Evolutionary conservation across 2,329 filamentous ascomycete genomes (phyloP).

Genomic region (Fusarium miscanthi): DNA sequence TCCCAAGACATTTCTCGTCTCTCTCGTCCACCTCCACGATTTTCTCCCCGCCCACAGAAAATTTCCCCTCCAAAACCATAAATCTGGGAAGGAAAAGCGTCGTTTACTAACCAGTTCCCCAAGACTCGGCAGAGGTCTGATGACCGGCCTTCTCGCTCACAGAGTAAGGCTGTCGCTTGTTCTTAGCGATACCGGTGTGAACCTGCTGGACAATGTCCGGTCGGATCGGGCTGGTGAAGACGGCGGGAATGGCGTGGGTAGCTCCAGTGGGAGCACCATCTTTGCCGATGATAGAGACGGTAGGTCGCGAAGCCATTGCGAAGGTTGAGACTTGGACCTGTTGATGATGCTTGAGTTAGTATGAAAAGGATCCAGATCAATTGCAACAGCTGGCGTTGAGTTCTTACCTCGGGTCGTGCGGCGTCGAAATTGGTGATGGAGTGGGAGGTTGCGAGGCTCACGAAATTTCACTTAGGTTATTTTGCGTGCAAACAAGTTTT

Average conservation of each 20-base stretch:
- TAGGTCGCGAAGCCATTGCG: slow-evolving; percentile 95
- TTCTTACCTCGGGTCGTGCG: slow-evolving; percentile 55
- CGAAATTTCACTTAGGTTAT: slow-evolving; percentile 54
- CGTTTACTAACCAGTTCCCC: slow-evolving; percentile 90
- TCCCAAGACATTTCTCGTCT: background rate
- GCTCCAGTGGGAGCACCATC: slow-evolving; percentile 92
- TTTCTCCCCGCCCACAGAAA: slow-evolving; percentile 31
- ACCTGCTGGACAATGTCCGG: slow-evolving; percentile 99
- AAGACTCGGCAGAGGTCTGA: slow-evolving; percentile 99
- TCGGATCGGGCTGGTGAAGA: slow-evolving; percentile 98
- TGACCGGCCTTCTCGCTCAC: slow-evolving; percentile 99
- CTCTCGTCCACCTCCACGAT: background rate
- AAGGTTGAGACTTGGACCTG: slow-evolving; percentile 54
- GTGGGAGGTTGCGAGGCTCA: slow-evolving; percentile 47
- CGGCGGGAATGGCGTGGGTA: slow-evolving; percentile 92
- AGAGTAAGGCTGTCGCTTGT: slow-evolving; percentile 99
- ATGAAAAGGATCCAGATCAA: slow-evolving; percentile 10
- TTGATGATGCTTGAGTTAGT: slow-evolving; percentile 36
- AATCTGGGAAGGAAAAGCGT: slow-evolving; percentile 8
- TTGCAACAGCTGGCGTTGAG: slow-evolving; percentile 26
- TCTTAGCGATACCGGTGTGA: slow-evolving; percentile 99
- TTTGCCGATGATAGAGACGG: slow-evolving; percentile 95
- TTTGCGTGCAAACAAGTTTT: slow-evolving; percentile 46
- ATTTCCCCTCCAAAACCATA: slow-evolving; percentile 22
- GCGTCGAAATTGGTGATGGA: slow-evolving; percentile 55